Base-by-base conservation (phyloP, 371 early-diverging fungal genomes). In the Scutellospora calospora region DNA sequence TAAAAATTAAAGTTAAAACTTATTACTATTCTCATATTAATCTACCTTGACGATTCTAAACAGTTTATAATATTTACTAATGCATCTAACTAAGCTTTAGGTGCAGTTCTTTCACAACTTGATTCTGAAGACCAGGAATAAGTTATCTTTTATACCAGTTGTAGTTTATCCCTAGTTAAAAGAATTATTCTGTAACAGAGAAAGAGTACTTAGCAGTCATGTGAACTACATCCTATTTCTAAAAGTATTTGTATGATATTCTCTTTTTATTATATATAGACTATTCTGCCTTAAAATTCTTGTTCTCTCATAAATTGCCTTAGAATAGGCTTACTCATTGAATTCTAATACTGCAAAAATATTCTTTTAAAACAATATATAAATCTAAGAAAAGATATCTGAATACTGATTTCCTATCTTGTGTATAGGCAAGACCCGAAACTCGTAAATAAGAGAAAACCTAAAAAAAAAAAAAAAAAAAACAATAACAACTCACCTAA, bases 21-120 rank as follows among this genome's bases (percentile, higher is more conserved):
- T 1, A 31, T 51, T 0, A 29, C 41, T 12, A 59, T 81, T 12
- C 84, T 85, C 16, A 62, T 86, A 0, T 80, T 86, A 25, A 27
- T 57, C 5, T 72, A 82, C 25, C 83, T 84, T 0, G 83, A 88
- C 62, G 81, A 81, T 12, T n/a, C 74, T 12, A 63, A 81, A 65
- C 83, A 77, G 0, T 86, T 84, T 25, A 66, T 77, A 0, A 0
- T 87, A 6, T 78, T 85, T n/a, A 82, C 85, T 0, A 84, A 87
- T 69, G 82, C 86, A 5, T 85, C 84, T 1, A 73, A 83, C 38
- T 79, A 65, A 35, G 86, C 79, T 8, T 11, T 88, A 9, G 86
- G 84, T 8, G 80, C 76, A 20, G 75, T 87, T 4, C 80, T 88
- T 6, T 79, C 69, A 0, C 87, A 88, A 75, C 31, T 27, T 6